These are phyloP conservation scores for Pyrenopolyporus hunteri DNA, from an alignment of 495 filamentous ascomycete genomes.

Conservation along the genomic window DNA sequence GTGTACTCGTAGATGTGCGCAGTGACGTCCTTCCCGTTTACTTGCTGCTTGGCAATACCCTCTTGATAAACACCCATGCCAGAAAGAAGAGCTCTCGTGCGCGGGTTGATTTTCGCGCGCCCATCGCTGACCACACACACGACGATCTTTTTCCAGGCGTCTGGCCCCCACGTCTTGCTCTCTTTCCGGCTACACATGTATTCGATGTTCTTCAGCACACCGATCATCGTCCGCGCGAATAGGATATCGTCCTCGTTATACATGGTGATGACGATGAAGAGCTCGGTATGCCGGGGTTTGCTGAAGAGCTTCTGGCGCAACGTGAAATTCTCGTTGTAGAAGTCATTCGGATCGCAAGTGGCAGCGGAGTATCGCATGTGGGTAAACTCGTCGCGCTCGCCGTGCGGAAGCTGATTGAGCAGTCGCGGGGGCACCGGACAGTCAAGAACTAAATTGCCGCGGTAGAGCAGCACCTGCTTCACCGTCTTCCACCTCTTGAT, in stretches of 20 bases:
- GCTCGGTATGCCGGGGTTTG: conserved; percentile 90
- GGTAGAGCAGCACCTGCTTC: conserved; percentile 95
- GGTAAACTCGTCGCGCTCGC: conserved; percentile 95
- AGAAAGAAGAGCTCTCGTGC: conserved; percentile 87
- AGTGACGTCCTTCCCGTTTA: conserved; percentile 95
- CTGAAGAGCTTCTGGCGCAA: conserved; percentile 93
- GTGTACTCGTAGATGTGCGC: conserved; percentile 99
- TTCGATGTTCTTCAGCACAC: conserved; percentile 98
- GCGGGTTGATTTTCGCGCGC: conserved; percentile 95
- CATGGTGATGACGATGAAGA: conserved; percentile 99
- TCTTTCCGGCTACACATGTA: conserved; percentile 90
- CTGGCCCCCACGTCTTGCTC: conserved; percentile 97
- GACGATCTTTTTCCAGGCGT: conserved; percentile 99
- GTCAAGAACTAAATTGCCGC: conserved; percentile 96
- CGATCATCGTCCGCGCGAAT: conserved; percentile 94
- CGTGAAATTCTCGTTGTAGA: conserved; percentile 87
- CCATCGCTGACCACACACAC: conserved; percentile 98
- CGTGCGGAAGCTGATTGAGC: conserved; percentile 83
- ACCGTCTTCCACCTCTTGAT: conserved; percentile 97
- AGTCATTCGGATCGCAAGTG: conserved; percentile 91
- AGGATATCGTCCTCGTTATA: conserved; percentile 98
- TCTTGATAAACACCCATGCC: conserved; percentile 97
- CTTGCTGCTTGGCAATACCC: conserved; percentile 97
- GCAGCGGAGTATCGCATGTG: conserved; percentile 98
- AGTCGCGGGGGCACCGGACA: conserved; percentile 93